A percentile compares a stretch with the other conserved stretches of the same genome.
These are phyloP conservation scores for Cystobasidium slooffiae DNA, from an alignment of 1,284 basidiomycete genomes.

Conservation along the genomic window DNA sequence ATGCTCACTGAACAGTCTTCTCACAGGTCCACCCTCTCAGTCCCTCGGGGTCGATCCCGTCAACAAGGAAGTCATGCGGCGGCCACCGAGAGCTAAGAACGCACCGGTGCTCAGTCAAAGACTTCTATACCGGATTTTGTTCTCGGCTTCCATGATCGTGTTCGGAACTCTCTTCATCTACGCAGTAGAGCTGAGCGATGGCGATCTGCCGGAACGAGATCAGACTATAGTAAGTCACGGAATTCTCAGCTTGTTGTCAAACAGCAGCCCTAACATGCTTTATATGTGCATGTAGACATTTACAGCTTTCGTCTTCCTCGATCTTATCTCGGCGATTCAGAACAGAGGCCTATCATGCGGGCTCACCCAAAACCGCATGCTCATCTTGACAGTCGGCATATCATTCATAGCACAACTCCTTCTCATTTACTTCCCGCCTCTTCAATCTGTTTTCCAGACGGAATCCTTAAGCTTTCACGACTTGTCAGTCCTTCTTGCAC, in stretches of 20 bases:
- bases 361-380: slow-evolving; percentile 81
- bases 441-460: slow-evolving; percentile 94
- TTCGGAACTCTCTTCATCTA: slow-evolving; percentile 87
- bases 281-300: slow-evolving; percentile 70
- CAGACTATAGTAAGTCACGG: slow-evolving; percentile 83
- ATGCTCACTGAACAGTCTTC: slow-evolving; percentile 28
- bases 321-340: slow-evolving; percentile 91
- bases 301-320: slow-evolving; percentile 93
- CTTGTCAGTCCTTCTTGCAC: slow-evolving; percentile 70
- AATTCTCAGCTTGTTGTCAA: not conserved
- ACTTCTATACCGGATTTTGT: slow-evolving; percentile 78
- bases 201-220: slow-evolving; percentile 77
- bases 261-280: slow-evolving; percentile 12
- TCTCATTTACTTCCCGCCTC: slow-evolving; percentile 84
- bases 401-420: slow-evolving; percentile 81
- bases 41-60: slow-evolving; percentile 96
- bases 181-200: slow-evolving; percentile 77
- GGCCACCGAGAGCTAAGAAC: slow-evolving; percentile 85
- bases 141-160: slow-evolving; percentile 89
- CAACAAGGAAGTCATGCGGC: slow-evolving; percentile 80
- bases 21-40: slow-evolving; percentile 80
- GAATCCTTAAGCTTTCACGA: slow-evolving; percentile 73
- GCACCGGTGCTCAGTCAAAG: slow-evolving; percentile 79
- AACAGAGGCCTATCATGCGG: slow-evolving; percentile 85
- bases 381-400: slow-evolving; percentile 80